Evolutionary conservation across 768 basidiomycete species (phyloP), one percentile per base, ranked within the genome.

Genomic region (Tulasnella sp.): DNA sequence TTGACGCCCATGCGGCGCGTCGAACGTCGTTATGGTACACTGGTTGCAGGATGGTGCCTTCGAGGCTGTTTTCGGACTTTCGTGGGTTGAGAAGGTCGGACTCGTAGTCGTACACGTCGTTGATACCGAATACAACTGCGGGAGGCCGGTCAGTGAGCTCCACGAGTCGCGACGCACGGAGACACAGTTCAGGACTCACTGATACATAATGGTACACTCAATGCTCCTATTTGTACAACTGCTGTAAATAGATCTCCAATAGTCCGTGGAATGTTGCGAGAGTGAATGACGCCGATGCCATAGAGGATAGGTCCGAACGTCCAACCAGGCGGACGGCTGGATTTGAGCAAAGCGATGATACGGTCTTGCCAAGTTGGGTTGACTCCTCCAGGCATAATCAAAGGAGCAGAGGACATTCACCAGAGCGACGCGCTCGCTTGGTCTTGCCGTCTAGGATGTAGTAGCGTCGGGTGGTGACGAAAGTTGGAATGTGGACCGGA

Each of bases 71-170:
- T 29, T 62, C 59, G 5, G 68, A 32, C 65, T 75, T 75, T 69
- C 75, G 40, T 35, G 74, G 74, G 72, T 75, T 75, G 5, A 37
- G 71, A 3, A 73, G n/a, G 52, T 75, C 75, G 29, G 64, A 71
- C 6, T 72, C 71, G 36, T 75, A 75, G 59, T 75, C 75, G 64
- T 72, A 75, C 22, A 75, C 74, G 65, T 75, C 75, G 37, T 75
- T 75, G 62, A 75, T 69, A 19, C 75, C 75, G 71, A 75, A 75
- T 11, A 75, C 75, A 64, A 75, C 75, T 75, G 44, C 26, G 14
- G 11, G 2, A 36, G 17, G 6, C 36, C 11, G 22, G 40, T 37
- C 17, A 34, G 26, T 19, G 37, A 36, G 14, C 26, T 36, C 37
- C 37, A n/a, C 9, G 35, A 14, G 2, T 12, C 17, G 19, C 66